Evolutionary conservation across 208 protist species (phyloP), one percentile per base, ranked within the genome.

Genomic region (Herpetomonas muscarum): DNA sequence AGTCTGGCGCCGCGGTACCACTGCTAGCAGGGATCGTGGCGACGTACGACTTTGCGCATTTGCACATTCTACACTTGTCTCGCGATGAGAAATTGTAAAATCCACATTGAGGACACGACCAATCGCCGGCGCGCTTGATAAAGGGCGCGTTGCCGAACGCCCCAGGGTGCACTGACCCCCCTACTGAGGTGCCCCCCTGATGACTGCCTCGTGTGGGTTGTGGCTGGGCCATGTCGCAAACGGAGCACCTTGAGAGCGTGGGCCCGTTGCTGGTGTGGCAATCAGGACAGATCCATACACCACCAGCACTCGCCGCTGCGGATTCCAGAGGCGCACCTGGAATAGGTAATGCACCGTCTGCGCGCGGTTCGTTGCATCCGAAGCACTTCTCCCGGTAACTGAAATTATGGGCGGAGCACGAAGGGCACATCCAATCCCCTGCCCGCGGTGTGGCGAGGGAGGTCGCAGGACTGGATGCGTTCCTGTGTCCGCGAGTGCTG

Each of bases 51-150:
- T 42, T 59, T 17, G 44, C n/a, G 36, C 51, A 28, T 31, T 55
- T 62, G 57, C 79, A 86, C 17, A 58, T 61, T 29, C 80, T 86
- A 50, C 79, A 86, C 28, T 56, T 61, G 10, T 37, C 45, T 34
- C 79, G 32, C 1, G 67, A 73, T 1, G 57, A 64, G 49, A 82
- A 86, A 53, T 86, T 86, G 15, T 63, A 21, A 54, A 73, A 86
- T 17, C 28, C 51, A 47, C 76, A 84, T 19, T 36, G n/a, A 21
- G 19, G 28, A 39, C 76, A 84, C 12, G 48, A 52, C 73, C 76
- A 84, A 45, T 84, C 76, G 17, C 52, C 57, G n/a, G n/a, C n/a
- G n/a, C n/a, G n/a, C n/a, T n/a, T n/a, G n/a, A n/a, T n/a, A n/a
- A n/a, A n/a, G n/a, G n/a, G n/a, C n/a, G n/a, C n/a, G n/a, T n/a